phyloP scores from a whole-genome alignment of 495 filamentous ascomycete genomes.

The Penicillium flavigenum region DNA sequence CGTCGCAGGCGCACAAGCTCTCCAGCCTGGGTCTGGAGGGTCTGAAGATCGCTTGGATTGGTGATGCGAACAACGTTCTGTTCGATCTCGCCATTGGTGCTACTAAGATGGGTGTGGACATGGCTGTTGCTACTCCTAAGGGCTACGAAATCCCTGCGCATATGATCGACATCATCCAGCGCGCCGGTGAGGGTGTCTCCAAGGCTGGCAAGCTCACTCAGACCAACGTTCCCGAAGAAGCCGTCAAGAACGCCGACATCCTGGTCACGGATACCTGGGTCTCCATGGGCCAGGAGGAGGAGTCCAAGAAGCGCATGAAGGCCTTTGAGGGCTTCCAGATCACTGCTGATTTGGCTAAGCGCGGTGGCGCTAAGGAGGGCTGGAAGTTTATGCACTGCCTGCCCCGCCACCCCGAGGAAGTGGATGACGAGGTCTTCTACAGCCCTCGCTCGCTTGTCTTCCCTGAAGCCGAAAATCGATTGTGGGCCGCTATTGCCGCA shows the following conservation, averaged over 20 bases:
- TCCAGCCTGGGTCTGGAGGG: conserved; percentile 70
- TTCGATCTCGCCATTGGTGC: conserved; percentile 88
- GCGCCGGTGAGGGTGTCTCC: conserved; percentile 54
- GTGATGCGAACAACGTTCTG: conserved; percentile 95
- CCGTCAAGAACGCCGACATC: conserved; percentile 83
- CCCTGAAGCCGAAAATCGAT: conserved; percentile 86
- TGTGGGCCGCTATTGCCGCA: conserved; percentile 85
- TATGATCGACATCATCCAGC: conserved; percentile 68
- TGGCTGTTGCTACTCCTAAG: conserved; percentile 81
- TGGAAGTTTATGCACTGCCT: conserved; percentile 99
- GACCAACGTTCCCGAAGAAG: conserved; percentile 79
- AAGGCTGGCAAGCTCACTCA: conserved; percentile 67
- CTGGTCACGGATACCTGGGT: conserved; percentile 97
- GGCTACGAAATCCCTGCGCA: conserved; percentile 72
- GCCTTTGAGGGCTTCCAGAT: conserved; percentile 91
- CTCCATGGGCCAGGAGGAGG: conserved; percentile 93
- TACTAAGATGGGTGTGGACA: conserved; percentile 78
- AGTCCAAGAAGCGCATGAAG: conserved; percentile 69
- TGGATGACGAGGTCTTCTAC: conserved; percentile 93
- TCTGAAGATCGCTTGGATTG: conserved; percentile 90
- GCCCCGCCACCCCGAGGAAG: conserved; percentile 91
- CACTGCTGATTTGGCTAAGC: conserved; percentile 73
- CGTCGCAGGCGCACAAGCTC: conserved; percentile 41
- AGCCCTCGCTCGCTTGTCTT: conserved; percentile 79
- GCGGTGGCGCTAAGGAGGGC: conserved; percentile 79